Base-by-base conservation (phyloP, 306 rosid genomes). In the Cicer bijugum region DNA sequence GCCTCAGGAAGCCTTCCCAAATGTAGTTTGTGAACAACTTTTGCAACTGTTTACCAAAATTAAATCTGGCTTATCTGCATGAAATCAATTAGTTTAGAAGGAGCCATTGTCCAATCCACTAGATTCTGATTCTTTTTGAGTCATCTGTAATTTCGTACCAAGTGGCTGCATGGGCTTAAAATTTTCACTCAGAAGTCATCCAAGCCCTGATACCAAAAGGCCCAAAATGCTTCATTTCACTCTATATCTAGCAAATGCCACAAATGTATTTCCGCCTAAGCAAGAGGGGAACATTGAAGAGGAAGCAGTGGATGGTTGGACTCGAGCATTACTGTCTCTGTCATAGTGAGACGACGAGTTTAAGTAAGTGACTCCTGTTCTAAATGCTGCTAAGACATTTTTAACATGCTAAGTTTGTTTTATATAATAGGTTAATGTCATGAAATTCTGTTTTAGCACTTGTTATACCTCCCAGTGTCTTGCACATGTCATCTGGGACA, bases 221-320 rank as follows among this genome's bases (percentile, higher is more conserved):
- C 59, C 33, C 33, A 53, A 53, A 53, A 8, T 14, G 59, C 59
- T 53, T 53, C 59, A 53, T 53, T 53, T 17, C 59, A 53, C 59
- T 11, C 6, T 1, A 17, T 4, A 33, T 33, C 59, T 53, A 53
- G 58, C 11, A 7, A 52, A 53, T 16, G 33, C 59, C 12, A 10
- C 46, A 61, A 61, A 61, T 61, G 28, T 38, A 61, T 38, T 38
- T 60, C 11, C 11, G 46, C 23, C 2, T 61, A 61, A 38, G 45
- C 9, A 1, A 61, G 45, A n/a, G 19, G 12, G 6, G 11, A 61
- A 9, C 15, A 12, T 40, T 5, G 47, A 4, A 16, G 35, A 40
- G 4, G 14, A 63, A 63, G n/a, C 23, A 8, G 48, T 38, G 48
- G 48, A 63, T 39, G 69, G 48, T 16, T 3, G n/a, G 15, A 17